phyloP scores from a whole-genome alignment of 768 basidiomycete species.

The Leccinum disarticulatum region DNA sequence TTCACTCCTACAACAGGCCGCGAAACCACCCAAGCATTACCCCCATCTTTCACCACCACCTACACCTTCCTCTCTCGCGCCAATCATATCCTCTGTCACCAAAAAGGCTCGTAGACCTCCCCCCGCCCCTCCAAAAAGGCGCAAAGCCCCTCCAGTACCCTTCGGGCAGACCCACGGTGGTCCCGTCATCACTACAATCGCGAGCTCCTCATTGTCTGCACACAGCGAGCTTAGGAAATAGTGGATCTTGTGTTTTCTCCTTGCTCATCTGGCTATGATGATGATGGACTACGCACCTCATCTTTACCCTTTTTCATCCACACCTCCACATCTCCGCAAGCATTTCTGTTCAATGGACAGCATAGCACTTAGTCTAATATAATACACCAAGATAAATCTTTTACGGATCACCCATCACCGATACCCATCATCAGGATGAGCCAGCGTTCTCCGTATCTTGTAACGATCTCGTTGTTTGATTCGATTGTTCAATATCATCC shows the following conservation, averaged over 20 bases:
- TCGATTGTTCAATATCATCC: neutral
- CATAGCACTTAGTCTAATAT: slow-evolving; percentile 20
- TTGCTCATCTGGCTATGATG: slow-evolving; percentile 3
- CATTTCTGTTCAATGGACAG: slow-evolving; percentile 24
- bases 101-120: slow-evolving; percentile 49
- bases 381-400: slow-evolving; percentile 15
- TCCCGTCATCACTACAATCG: slow-evolving; percentile 60
- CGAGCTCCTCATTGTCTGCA: slow-evolving; percentile 35
- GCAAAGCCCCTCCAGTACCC: slow-evolving; percentile 74
- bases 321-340: slow-evolving; percentile 17
- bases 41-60: slow-evolving; percentile 21
- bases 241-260: slow-evolving; percentile 2
- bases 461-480: neutral
- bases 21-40: slow-evolving; percentile 20
- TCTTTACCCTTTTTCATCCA: slow-evolving; percentile 9
- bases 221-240: slow-evolving; percentile 19
- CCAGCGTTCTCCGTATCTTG: neutral
- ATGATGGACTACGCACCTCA: slow-evolving; percentile 8
- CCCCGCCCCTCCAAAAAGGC: slow-evolving; percentile 64
- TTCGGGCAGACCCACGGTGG: slow-evolving; percentile 48
- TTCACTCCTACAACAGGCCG: slow-evolving; percentile 18
- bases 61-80: slow-evolving; percentile 16
- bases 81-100: slow-evolving; percentile 20
- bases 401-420: slow-evolving; percentile 6
- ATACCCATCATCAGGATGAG: slow-evolving; percentile 6